phyloP scores from a whole-genome alignment of 2,329 filamentous ascomycete species.

The Diaporthe batatas region DNA sequence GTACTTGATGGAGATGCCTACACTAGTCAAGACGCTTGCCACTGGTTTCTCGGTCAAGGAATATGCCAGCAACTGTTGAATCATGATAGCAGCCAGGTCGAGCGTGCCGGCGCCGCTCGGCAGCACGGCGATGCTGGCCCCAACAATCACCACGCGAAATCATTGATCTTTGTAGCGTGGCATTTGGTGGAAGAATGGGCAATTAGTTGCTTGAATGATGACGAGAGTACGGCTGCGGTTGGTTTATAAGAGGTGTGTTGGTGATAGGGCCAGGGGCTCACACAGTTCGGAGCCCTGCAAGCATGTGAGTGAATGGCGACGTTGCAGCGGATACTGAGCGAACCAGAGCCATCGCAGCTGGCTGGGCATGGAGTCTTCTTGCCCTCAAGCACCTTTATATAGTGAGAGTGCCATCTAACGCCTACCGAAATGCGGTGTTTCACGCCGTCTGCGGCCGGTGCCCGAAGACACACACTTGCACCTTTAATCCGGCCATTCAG shows the following conservation, averaged over 20 bases:
- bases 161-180: background rate
- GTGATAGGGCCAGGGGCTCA: background rate
- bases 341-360: too few species aligned
- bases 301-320: constrained; percentile 4
- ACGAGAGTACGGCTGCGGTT: background rate
- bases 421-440: background rate
- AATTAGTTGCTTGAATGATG: background rate
- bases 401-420: background rate
- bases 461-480: background rate
- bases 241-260: background rate
- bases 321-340: constrained; percentile 12
- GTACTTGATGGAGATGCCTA: constrained; percentile 28
- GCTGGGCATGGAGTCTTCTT: background rate
- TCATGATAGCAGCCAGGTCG: constrained; percentile 56
- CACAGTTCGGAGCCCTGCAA: background rate
- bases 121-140: constrained; percentile 61
- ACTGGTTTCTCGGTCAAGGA: background rate
- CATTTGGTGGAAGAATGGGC: background rate
- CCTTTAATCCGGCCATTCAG: too few species aligned
- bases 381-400: background rate
- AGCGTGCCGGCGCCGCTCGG: constrained; percentile 60
- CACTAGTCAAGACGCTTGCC: background rate
- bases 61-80: constrained; percentile 29
- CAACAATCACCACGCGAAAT: constrained; percentile 59
- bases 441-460: background rate